phyloP scores from a whole-genome alignment of 805 yeast genomes.

The Barnettozyma vustinii region DNA sequence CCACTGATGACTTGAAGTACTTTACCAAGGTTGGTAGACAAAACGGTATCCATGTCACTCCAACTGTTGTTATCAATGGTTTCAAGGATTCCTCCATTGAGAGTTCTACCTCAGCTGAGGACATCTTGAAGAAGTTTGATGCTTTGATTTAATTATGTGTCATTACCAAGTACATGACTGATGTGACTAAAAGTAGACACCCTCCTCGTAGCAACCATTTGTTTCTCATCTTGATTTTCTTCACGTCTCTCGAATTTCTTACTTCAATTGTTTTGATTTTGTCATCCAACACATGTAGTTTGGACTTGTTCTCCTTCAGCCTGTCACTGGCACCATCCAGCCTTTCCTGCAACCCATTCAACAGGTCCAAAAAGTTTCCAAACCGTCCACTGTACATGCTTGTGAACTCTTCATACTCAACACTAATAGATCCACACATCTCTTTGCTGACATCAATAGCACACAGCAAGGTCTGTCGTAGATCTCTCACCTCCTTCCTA shows the following conservation, averaged over 20 bases:
- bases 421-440: background rate
- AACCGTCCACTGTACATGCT: background rate
- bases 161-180: background rate
- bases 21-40: slow-evolving; percentile 71
- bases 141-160: background rate
- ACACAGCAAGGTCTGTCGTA: background rate
- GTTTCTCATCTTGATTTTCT: background rate
- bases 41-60: slow-evolving; percentile 79
- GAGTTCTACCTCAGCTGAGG: slow-evolving; percentile 51
- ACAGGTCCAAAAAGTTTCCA: background rate
- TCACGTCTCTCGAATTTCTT: background rate
- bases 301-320: background rate
- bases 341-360: background rate
- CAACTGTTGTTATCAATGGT: slow-evolving; percentile 72
- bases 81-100: slow-evolving; percentile 51
- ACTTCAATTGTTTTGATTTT: background rate
- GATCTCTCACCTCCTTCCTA: background rate
- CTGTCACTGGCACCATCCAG: background rate
- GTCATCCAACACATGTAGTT: background rate
- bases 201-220: background rate
- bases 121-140: slow-evolving; percentile 25
- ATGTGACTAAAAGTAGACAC: background rate
- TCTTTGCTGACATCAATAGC: background rate
- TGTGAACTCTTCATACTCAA: background rate
- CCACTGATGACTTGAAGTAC: slow-evolving; percentile 62